Evolutionary conservation across 2,329 filamentous ascomycete genomes (phyloP), one percentile per base, ranked within the genome.

Genomic region (Cordyceps cateniannulata): DNA sequence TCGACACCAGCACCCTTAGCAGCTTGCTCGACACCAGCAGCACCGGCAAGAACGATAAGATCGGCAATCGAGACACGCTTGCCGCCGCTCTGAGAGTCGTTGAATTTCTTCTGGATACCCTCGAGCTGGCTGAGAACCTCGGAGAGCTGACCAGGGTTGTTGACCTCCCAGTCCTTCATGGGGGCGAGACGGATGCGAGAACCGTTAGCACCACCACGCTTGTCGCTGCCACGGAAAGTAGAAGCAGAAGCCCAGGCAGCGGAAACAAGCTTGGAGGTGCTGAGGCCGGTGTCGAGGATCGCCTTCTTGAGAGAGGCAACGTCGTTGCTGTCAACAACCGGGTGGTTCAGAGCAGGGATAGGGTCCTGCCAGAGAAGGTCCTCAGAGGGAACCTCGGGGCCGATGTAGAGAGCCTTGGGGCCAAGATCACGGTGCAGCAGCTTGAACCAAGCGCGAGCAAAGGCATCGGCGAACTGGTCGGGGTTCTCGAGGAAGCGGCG

Each of bases 201-300:
- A 67, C 89, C 89, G 69, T 93, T 93, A 75, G 89, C 89, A 70
- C 89, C 89, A 66, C 89, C 89, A 65, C 89, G 89, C 84, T 92
- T 92, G 79, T 93, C 89, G 66, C 85, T 83, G 66, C 85, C 82
- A 63, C 88, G 87, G 85, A 87, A 91, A 32, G 86, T 87, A 2
- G 87, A 87, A 25, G 87, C 87, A 0, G 88, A 84, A 1, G 85
- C 85, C 84, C 86, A 91, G 25, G 88, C 87, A 10, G 82, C 81
- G 10, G 81, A 79, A 59, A 92, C 81, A 62, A 92, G 78, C 73
- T 85, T 84, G 61, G 79, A 78, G 5, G 81, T 75, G 61, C 80
- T 79, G 5, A 91, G 69, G 18, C 85, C 86, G n/a, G 83, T 75
- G 49, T 77, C 77, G 2, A 92, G 79, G 51, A 92, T 85, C 63